Base-by-base conservation (phyloP, 1,284 basidiomycete species). In the Lentinula novae-zelandiae region DNA sequence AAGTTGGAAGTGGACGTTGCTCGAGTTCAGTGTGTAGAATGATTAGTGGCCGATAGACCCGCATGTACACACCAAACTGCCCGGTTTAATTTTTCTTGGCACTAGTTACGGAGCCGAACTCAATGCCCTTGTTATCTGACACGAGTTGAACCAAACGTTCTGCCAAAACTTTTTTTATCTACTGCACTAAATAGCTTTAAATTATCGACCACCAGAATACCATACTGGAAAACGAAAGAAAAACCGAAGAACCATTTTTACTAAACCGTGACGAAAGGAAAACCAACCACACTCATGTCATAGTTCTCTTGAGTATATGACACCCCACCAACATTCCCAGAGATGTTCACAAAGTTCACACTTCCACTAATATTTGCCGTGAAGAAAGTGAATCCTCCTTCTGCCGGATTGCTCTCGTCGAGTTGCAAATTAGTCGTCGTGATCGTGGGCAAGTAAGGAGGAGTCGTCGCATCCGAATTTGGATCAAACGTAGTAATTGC, bases 301-400 rank as follows among this genome's bases (percentile, higher is more conserved):
- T 38, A 36, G 51, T 53, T 53, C n/a, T 34, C 17, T 34, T 53
- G 17, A 9, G 51, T 38, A 53, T 38, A 38, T 5, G 51, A n/a
- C 4, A 15, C 17, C 3, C 54, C 54, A 31, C n/a, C 54, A 5
- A 33, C 27, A 17, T 15, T 56, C 4, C n/a, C 42, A 15, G 31
- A 10, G 27, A 56, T 46, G 9, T 46, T 20, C n/a, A 46, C 0
- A 10, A 33, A 44, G 12, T 27, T 33, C 54, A 33, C 49, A 9
- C 15, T 36, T 27, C 15, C 5, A 22, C 46, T 50, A 12, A 57
- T 27, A 36, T 56, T 61, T 6, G 53, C 38, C 12, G 60, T 50
- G 22, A 56, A 55, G 54, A 61, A 61, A 7, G 48, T 61, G 13
- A 56, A 61, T 22, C 53, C 53, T 36, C 36, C 54, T n/a, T 50